A percentile compares a stretch with the other conserved stretches of the same genome.
phyloP scores from a whole-genome alignment of 176 grass and related monocot genomes.

The Zea luxurians region DNA sequence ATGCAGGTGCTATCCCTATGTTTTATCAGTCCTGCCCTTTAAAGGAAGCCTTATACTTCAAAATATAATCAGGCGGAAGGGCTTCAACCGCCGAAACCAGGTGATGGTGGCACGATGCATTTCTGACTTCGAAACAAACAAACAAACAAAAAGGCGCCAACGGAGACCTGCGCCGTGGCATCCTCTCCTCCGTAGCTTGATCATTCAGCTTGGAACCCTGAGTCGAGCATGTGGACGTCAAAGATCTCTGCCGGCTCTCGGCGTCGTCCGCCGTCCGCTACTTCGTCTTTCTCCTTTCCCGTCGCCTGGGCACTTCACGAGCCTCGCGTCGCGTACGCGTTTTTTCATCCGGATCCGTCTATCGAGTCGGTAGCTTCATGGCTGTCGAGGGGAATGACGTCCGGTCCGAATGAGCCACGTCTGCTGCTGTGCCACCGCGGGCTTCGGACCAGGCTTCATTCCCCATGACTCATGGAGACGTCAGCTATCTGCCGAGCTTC shows the following conservation, averaged over 20 bases:
- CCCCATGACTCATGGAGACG: constrained; percentile 52
- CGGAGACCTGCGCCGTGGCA: not conserved
- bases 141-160: not conserved
- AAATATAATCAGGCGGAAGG: too few species aligned
- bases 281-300: too few species aligned
- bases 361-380: constrained; percentile 31
- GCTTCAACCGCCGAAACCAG: not conserved
- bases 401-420: constrained; percentile 38
- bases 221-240: not conserved
- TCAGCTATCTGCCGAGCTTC: constrained; percentile 6
- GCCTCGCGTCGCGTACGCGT: too few species aligned
- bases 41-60: too few species aligned
- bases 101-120: not conserved
- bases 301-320: not conserved
- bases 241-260: constrained; percentile 31
- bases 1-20: too few species aligned
- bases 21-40: too few species aligned
- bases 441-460: constrained; percentile 80
- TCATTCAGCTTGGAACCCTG: constrained; percentile 53
- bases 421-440: not conserved
- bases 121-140: not conserved
- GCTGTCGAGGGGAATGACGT: constrained; percentile 57
- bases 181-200: constrained; percentile 47
- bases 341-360: not conserved
- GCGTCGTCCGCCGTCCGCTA: not conserved